Base-by-base conservation (phyloP, 176 grass and related monocot genomes). In the Carex myosuroides region DNA sequence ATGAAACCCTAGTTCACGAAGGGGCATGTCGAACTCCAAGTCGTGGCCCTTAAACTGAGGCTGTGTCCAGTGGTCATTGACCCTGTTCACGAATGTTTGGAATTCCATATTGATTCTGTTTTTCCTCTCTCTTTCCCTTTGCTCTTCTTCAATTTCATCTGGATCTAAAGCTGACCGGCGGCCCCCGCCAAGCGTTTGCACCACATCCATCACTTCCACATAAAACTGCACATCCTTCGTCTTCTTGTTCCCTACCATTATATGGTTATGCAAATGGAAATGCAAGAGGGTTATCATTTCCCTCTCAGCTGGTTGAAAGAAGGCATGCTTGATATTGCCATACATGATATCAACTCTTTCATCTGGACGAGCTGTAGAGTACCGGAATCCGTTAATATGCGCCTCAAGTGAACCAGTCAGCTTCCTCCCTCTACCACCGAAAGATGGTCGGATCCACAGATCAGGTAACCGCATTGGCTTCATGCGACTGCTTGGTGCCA, bases 141-240 rank as follows among this genome's bases (percentile, higher is more conserved):
- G 92, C 54, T 97, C 94, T 88, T 97, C 90, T 85, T 97, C 90
- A 67, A 97, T 94, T 73, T 97, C 94, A 84, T 97, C 92, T 74
- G 92, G 94, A 90, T 97, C 94, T 63, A 94, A 85, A 17, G 94
- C 90, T 2, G 88, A 92, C 71, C 86, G 87, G 32, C 90, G 85
- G 26, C 71, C 88, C 26, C 87, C 89, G 74, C 90, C 90, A 67
- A 94, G 71, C 9, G 94, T 87, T 71, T 94, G 90, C 56, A 97
- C 94, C 90, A 91, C 92, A 89, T 97, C 94, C 94, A 97, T 94
- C 84, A 97, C 94, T 83, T 97, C 94, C 85, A 92, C 91, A 87
- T 88, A 97, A 80, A 97, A 97, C 60, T 97, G 90, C 53, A 97
- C 92, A 79, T 97, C 94, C 56, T 94, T 97, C 3, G 94, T 97